Percentiles rank a stretch among this genome's conserved stretches.
These are phyloP conservation scores for Candida saitoana DNA, from an alignment of 805 yeast genomes.

Conservation along the genomic window DNA sequence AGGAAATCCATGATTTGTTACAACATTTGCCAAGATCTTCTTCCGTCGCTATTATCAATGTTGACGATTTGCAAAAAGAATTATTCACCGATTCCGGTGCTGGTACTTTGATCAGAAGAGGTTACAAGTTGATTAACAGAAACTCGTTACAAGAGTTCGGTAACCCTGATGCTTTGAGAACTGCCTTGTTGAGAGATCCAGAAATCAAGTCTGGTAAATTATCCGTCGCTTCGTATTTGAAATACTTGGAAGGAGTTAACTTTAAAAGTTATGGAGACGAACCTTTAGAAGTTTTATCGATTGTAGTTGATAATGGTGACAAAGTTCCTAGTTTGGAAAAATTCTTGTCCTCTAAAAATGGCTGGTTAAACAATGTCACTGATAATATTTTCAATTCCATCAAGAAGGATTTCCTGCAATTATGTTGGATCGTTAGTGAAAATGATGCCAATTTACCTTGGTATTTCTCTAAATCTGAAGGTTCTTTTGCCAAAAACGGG, in stretches of 20 bases:
- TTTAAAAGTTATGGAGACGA: slow-evolving; percentile 91
- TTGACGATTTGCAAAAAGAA: slow-evolving; percentile 92
- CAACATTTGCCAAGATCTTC: slow-evolving; percentile 95
- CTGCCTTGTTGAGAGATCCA: slow-evolving; percentile 72
- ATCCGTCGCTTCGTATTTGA: slow-evolving; percentile 79
- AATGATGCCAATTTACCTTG: slow-evolving; percentile 87
- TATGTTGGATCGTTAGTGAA: slow-evolving; percentile 89
- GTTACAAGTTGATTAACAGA: slow-evolving; percentile 78
- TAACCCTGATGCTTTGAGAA: slow-evolving; percentile 71
- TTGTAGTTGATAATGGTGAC: slow-evolving; percentile 53
- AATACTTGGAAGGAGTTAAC: slow-evolving; percentile 54
- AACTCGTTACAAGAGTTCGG: slow-evolving; percentile 64
- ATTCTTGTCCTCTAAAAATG: slow-evolving; percentile 80
- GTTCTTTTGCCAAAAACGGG: slow-evolving; percentile 87
- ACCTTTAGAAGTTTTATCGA: slow-evolving; percentile 90
- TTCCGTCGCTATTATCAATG: slow-evolving; percentile 95
- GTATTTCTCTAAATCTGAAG: slow-evolving; percentile 91
- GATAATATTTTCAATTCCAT: slow-evolving; percentile 88
- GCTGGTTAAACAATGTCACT: slow-evolving; percentile 96
- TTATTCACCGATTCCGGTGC: slow-evolving; percentile 98
- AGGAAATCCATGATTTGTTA: slow-evolving; percentile 90
- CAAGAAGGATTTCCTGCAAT: slow-evolving; percentile 62
- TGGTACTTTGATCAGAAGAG: slow-evolving; percentile 96
- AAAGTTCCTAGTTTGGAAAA: slow-evolving; percentile 71
- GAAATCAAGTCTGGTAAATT: slow-evolving; percentile 65